Evolutionary conservation across 2,329 filamentous ascomycete species (phyloP), one percentile per base, ranked within the genome.

Genomic region (Sclerotinia spermophila): DNA sequence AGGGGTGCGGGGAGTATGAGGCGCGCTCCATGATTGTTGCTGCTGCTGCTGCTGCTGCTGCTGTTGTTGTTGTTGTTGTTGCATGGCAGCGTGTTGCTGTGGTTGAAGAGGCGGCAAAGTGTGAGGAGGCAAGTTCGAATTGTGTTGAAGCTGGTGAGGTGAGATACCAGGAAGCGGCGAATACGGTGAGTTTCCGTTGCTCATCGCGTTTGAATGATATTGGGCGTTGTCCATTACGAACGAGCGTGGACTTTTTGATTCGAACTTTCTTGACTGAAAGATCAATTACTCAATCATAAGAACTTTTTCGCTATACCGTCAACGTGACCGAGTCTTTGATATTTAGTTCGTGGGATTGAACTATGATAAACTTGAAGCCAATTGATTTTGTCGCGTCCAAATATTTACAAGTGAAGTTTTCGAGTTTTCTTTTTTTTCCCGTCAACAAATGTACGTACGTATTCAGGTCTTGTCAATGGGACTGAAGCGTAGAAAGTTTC

Each of bases 1-100:
- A 61, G 87, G 86, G 33, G 87, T 89, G 77, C 87, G 84, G 74
- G 88, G 87, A 60, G 87, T 89, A 77, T 89, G 87, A 64, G 77
- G 77, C 45, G 78, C 77, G 73, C 79, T 81, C 71, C 85, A 85
- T 81, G 89, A 89, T 71, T 84, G 80, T 15, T 67, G 65, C 6
- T 53, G 45, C 0, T 60, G 58, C 13, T 59, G 56, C 35, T 58
- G 55, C 11, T 60, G 58, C 24, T 59, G 56, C 24, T 59, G 58
- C 59, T 60, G 58, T 2, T 60, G 58, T 5, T 62, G 59, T 6
- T 59, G 56, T 15, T 59, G 56, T 68, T 83, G 81, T 75, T 86
- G 84, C 83, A 86, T 85, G 74, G 82, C 81, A 75, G 82, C 80
- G 71, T 83, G 83, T 40, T 69, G 68, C 76, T 83, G 83, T 74